A percentile compares a stretch with the other conserved stretches of the same genome.
phyloP scores from a whole-genome alignment of 306 rosid species.

The Corylus americana region DNA sequence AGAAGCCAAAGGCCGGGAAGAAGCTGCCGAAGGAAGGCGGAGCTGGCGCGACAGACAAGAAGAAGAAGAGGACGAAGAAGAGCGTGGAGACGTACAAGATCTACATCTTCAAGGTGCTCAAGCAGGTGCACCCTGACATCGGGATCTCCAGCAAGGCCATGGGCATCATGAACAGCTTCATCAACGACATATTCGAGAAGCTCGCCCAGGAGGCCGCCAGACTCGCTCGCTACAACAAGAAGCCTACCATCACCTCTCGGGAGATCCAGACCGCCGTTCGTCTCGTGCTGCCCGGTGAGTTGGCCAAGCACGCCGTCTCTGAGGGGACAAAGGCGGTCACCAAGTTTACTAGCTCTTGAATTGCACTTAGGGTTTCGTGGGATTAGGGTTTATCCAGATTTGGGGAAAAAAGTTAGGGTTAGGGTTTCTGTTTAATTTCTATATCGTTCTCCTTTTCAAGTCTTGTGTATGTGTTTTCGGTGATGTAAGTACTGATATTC shows the following conservation, averaged over 20 bases:
- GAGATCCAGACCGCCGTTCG: constrained; percentile 82
- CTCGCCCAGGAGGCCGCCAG: constrained; percentile 74
- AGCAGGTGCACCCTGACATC: constrained; percentile 84
- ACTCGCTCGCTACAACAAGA: constrained; percentile 69
- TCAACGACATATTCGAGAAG: constrained; percentile 79
- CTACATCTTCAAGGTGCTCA: constrained; percentile 76
- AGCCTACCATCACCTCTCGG: constrained; percentile 69
- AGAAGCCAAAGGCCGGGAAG: constrained; percentile 79
- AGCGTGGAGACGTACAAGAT: constrained; percentile 74
- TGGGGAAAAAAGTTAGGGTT: not conserved
- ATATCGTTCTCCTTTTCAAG: not conserved
- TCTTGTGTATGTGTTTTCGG: not conserved
- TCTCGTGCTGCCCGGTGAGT: constrained; percentile 73
- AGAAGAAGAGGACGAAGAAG: constrained; percentile 70
- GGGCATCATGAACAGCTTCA: constrained; percentile 86
- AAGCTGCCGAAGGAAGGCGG: constrained; percentile 68
- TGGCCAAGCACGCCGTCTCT: constrained; percentile 79
- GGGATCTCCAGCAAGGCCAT: constrained; percentile 82
- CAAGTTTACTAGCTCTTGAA: constrained; percentile 66
- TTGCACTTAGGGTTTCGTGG: not conserved
- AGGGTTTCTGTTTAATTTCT: not conserved
- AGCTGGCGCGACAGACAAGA: constrained; percentile 52
- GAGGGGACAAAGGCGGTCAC: constrained; percentile 82
- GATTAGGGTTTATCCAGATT: not conserved
- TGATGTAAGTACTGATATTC: constrained; percentile 10